These are phyloP conservation scores for Leishmania amazonensis DNA, from an alignment of 208 protist genomes.

Conservation along the genomic window DNA sequence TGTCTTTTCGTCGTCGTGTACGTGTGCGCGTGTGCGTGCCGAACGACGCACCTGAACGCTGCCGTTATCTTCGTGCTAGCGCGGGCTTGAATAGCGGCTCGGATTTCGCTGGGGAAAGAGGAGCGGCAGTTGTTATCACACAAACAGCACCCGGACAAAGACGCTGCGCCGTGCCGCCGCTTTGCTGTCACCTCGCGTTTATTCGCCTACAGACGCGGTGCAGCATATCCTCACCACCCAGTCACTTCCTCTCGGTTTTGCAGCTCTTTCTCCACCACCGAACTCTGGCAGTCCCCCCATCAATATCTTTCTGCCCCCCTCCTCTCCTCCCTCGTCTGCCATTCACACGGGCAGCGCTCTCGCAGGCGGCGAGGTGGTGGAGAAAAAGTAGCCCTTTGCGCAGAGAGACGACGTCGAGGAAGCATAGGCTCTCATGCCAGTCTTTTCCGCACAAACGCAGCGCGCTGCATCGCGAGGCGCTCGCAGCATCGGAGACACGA, in stretches of 20 bases:
- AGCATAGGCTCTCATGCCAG: neutral
- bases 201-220: neutral
- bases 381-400: neutral
- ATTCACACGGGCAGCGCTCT: neutral
- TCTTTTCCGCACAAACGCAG: neutral
- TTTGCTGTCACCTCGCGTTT: neutral
- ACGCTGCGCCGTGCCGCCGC: neutral
- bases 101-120: neutral
- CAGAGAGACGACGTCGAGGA: neutral
- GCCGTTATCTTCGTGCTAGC: neutral
- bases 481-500: neutral
- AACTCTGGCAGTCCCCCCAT: neutral
- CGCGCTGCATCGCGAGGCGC: neutral
- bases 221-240: neutral
- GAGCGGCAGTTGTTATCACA: neutral
- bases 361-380: neutral
- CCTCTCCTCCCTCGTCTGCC: neutral
- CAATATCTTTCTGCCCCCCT: neutral
- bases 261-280: neutral
- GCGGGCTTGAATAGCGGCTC: neutral
- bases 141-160: neutral
- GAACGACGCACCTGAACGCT: no score
- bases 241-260: neutral
- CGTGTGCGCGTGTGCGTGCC: neutral
- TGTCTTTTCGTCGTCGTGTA: neutral